phyloP scores from a whole-genome alignment of 352 stramenopile species.

The Phytophthora europaea region DNA sequence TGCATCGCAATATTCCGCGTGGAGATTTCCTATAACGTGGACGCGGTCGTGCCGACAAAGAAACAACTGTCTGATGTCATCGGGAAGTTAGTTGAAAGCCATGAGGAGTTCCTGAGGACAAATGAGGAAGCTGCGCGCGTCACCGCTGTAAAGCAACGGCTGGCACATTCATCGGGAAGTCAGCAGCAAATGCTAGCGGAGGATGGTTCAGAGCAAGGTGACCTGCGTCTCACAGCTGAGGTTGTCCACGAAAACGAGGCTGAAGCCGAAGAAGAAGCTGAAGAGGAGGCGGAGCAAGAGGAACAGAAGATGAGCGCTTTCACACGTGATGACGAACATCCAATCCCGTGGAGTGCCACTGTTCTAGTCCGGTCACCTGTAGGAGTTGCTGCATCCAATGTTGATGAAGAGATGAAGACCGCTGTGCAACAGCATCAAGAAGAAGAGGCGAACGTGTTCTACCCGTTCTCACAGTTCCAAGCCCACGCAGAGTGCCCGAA shows the following conservation, averaged over 20 bases:
- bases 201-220: conserved; percentile 68
- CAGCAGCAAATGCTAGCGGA: conserved; percentile 47
- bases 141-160: conserved; percentile 62
- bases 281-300: conserved; percentile 91
- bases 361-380: conserved; percentile 48
- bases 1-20: conserved; percentile 84
- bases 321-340: conserved; percentile 90
- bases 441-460: conserved; percentile 79
- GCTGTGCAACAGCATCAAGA: conserved; percentile 37
- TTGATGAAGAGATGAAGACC: conserved; percentile 39
- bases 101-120: conserved; percentile 72
- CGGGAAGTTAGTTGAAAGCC: conserved; percentile 58
- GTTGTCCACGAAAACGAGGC: conserved; percentile 93
- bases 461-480: conserved; percentile 81
- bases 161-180: conserved; percentile 65
- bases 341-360: conserved; percentile 79
- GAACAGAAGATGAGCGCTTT: conserved; percentile 94
- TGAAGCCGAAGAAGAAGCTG: conserved; percentile 89
- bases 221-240: conserved; percentile 84
- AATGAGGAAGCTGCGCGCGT: conserved; percentile 61
- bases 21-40: conserved; percentile 84
- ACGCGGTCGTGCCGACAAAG: conserved; percentile 69
- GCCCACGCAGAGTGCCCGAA: conserved; percentile 76
- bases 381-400: conserved; percentile 9
- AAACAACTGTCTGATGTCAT: conserved; percentile 82